These are phyloP conservation scores for Sequoiadendron giganteum DNA, from an alignment of 75 land plant genomes.

Conservation along the genomic window DNA sequence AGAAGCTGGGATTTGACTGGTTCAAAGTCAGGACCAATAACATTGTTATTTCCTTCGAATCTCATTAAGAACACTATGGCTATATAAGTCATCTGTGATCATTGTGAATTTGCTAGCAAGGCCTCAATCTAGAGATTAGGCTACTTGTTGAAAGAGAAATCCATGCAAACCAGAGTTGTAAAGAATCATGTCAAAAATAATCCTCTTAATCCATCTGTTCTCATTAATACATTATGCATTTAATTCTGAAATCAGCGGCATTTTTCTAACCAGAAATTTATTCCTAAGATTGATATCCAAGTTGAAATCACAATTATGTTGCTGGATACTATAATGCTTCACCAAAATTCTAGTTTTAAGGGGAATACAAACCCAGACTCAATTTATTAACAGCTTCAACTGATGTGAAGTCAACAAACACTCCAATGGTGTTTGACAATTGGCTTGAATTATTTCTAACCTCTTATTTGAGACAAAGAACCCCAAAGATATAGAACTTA, in stretches of 20 bases:
- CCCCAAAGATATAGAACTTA: not conserved
- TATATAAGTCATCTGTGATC: not conserved
- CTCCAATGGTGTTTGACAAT: not conserved
- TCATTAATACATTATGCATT: not conserved
- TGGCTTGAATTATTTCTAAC: not conserved
- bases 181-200: too few relatives aligned
- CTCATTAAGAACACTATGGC: not conserved
- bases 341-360: not conserved
- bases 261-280: not conserved
- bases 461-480: not conserved
- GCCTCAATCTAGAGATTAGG: not conserved
- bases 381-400: not conserved
- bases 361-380: not conserved
- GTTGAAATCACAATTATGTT: not conserved
- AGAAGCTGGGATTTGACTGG: not conserved
- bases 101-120: not conserved
- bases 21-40: not conserved
- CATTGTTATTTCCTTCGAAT: too few relatives aligned
- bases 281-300: not conserved
- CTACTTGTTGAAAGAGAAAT: not conserved
- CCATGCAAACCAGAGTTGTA: not conserved
- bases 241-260: not conserved
- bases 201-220: not conserved
- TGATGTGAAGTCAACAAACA: not conserved
- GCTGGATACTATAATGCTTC: not conserved